phyloP scores from a whole-genome alignment of 2,329 filamentous ascomycete genomes.

The Colletotrichum coccodes region DNA sequence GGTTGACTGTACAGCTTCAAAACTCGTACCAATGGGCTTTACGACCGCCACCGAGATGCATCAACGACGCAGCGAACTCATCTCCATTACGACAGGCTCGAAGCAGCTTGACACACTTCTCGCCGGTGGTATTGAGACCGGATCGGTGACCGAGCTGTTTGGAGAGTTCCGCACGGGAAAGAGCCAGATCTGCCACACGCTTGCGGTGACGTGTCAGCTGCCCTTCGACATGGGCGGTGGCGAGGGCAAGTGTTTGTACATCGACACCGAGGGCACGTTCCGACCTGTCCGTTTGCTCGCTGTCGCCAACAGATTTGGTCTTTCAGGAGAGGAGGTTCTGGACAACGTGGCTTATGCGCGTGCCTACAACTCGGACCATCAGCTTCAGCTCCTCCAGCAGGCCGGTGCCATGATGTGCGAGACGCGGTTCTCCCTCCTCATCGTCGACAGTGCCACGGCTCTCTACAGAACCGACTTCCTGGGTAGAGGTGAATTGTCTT shows the following conservation, averaged over 20 bases:
- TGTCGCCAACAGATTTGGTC: conserved; percentile 92
- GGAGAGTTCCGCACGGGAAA: conserved; percentile 98
- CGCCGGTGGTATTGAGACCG: conserved; percentile 94
- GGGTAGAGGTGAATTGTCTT: conserved; percentile 96
- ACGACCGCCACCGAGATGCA: conserved; percentile 99
- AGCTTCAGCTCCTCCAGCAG: conserved; percentile 93
- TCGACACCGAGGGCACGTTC: conserved; percentile 98
- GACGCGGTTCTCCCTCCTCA: conserved; percentile 93
- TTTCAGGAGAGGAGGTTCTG: conserved; percentile 95
- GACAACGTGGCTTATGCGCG: conserved; percentile 99
- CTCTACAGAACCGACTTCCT: conserved; percentile 97
- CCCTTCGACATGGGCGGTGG: conserved; percentile 99
- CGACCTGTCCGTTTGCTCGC: conserved; percentile 89
- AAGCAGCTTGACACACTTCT: conserved; percentile 97
- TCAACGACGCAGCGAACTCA: conserved; percentile 92
- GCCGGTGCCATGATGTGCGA: conserved; percentile 99
- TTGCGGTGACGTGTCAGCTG: conserved; percentile 97
- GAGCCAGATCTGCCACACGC: conserved; percentile 97
- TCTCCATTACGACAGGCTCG: conserved; percentile 97
- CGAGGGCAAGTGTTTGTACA: conserved; percentile 98
- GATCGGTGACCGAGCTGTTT: conserved; percentile 97
- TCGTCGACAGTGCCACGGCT: conserved; percentile 95
- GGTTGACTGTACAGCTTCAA: conserved; percentile 72
- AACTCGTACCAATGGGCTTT: conserved; percentile 98
- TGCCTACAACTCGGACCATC: conserved; percentile 98